Conservation (phyloP, 306 rosid genomes). For the Rosa multiflora region DNA sequence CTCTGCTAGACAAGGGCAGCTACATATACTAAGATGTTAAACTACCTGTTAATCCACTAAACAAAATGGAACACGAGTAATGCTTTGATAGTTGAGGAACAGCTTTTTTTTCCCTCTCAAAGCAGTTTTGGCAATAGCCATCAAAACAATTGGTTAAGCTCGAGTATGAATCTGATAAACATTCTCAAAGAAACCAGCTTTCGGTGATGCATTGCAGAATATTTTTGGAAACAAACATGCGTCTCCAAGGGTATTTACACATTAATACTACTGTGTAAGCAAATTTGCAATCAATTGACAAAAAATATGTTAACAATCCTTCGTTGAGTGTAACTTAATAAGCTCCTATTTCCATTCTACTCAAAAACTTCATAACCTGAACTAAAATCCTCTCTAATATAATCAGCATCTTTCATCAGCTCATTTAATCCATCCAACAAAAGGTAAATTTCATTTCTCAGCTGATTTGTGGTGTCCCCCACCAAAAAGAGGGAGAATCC, state of each 20-base stretch:
- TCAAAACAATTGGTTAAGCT: not conserved
- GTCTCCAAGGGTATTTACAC: not conserved
- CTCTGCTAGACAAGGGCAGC: too few relatives aligned
- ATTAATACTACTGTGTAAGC: not conserved
- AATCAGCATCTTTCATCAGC: constrained; percentile 58
- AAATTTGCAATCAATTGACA: not conserved
- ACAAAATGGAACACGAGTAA: not conserved
- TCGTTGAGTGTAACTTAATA: constrained; percentile 7
- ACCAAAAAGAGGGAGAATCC: constrained; percentile 60
- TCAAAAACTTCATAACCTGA: constrained; percentile 33
- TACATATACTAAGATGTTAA: not conserved
- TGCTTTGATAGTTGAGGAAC: not conserved
- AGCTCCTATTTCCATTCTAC: constrained; percentile 25
- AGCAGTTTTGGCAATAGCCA: not conserved
- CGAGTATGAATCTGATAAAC: not conserved
- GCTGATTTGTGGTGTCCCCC: constrained; percentile 63
- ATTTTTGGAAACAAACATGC: not conserved
- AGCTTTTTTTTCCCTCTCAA: not conserved
- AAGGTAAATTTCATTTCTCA: constrained; percentile 38
- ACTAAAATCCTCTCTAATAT: constrained; percentile 32
- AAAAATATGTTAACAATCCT: not conserved
- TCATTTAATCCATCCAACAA: constrained; percentile 67
- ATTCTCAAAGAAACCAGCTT: not conserved
- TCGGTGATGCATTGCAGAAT: not conserved
- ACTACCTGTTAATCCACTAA: not conserved